Base-by-base conservation (phyloP, 331 rosid species). In the Cydonia oblonga region DNA sequence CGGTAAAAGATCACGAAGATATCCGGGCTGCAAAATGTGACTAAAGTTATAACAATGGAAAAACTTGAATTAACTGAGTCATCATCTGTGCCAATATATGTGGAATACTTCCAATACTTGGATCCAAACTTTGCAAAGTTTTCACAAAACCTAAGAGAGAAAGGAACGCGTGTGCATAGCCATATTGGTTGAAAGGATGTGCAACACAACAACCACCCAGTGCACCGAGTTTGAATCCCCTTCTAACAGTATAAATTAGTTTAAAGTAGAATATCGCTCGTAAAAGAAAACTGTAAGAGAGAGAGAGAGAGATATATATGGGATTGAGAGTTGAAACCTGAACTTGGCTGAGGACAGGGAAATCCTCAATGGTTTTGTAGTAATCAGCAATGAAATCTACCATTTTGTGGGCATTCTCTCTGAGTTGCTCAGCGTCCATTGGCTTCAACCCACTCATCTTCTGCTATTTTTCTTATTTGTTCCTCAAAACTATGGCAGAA, bases 301-400 rank as follows among this genome's bases (percentile, higher is more conserved):
- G 13, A 32, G 30, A 29, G 30, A 29, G 30, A 29, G 42, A 38
- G 42, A 6, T 62, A 64, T 18, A 11, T 22, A 25, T 62, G 46
- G 32, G n/a, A 42, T 9, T 23, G 59, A 18, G 14, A 71, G 22
- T 1, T 44, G 56, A 46, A 65, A 90, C 98, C 98, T 92, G 76
- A 33, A 92, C 97, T 92, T 92, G 96, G 86, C 97, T 90, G 63
- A 88, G 93, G 73, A 92, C 98, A 1, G 96, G 92, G 80, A 83
- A 86, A 59, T 38, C 73, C 70, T 92, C 84, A 1, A 92, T 87
- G 56, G 74, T 69, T 87, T 92, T 90, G 84, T 90, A 90, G 86
- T 92, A 92, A 86, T 92, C 98, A 54, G 97, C 96, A 20, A 92
- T 87, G 86, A 92, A 92, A 83, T 92, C 98, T 9, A 92, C 98